A percentile compares a stretch with the other conserved stretches of the same genome.
Conservation (phyloP, 805 yeast genomes). For the Groenewaldozyma tartarivorans region DNA sequence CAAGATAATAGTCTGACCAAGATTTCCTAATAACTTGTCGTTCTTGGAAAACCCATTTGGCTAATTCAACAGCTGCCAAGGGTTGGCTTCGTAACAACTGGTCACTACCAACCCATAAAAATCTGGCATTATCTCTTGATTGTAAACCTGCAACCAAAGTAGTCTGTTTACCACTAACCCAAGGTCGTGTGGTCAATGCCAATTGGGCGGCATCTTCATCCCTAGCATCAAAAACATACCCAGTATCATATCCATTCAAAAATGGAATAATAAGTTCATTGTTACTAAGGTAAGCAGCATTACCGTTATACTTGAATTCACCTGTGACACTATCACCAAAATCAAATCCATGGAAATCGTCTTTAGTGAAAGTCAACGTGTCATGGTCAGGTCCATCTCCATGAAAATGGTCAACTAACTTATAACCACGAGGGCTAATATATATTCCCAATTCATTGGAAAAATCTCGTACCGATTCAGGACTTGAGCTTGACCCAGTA, state of each 20-base stretch:
- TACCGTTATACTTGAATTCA: slow-evolving; percentile 36
- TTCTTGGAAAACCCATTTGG: slow-evolving; percentile 69
- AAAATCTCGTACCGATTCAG: slow-evolving; percentile 56
- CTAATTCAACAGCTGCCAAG: slow-evolving; percentile 24
- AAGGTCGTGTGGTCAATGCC: slow-evolving; percentile 29
- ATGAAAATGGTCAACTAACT: slow-evolving; percentile 56
- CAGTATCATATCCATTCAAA: slow-evolving; percentile 53
- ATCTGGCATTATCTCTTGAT: slow-evolving; percentile 63
- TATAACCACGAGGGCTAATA: slow-evolving; percentile 69
- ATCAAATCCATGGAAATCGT: slow-evolving; percentile 7
- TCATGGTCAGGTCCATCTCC: slow-evolving; percentile 23
- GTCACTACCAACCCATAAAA: slow-evolving; percentile 70
- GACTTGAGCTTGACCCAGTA: slow-evolving; percentile 40
- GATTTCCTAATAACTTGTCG: slow-evolving; percentile 51
- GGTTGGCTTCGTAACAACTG: slow-evolving; percentile 36
- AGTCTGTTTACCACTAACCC: slow-evolving; percentile 80
- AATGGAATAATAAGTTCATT: slow-evolving; percentile 64
- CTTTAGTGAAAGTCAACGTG: slow-evolving; percentile 18
- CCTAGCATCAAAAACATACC: slow-evolving; percentile 43
- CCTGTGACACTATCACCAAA: slow-evolving; percentile 3
- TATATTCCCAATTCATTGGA: slow-evolving; percentile 74
- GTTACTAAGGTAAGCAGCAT: slow-evolving; percentile 63
- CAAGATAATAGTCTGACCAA: slow-evolving; percentile 45
- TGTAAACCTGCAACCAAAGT: slow-evolving; percentile 70
- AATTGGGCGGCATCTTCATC: slow-evolving; percentile 33